Evolutionary conservation across 768 basidiomycete species (phyloP).

Genomic region (Lyophyllum decastes): DNA sequence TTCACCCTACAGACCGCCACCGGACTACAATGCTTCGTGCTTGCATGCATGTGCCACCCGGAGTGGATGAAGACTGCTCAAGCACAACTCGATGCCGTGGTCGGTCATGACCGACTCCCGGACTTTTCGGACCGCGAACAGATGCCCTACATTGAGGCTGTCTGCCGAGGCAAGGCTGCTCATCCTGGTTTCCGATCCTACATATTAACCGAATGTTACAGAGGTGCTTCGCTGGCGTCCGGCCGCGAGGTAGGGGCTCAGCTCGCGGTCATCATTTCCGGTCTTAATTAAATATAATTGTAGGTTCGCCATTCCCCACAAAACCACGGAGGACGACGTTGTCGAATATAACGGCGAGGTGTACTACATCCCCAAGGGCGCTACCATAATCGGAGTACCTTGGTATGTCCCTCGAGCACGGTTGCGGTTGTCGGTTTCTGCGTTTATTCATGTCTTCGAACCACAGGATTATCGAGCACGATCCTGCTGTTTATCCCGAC

Average conservation of each 20-base stretch:
- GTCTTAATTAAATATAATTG: neutral
- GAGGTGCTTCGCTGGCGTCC: slow-evolving; percentile 9
- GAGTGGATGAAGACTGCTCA: slow-evolving; percentile 6
- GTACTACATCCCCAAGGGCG: slow-evolving; percentile 8
- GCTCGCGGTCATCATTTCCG: too few relatives aligned
- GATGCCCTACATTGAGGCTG: slow-evolving; percentile 7
- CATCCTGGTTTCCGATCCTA: neutral
- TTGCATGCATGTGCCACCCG: slow-evolving; percentile 8
- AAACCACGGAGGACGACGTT: slow-evolving; percentile 5
- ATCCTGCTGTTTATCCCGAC: slow-evolving; percentile 1
- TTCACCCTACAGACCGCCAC: slow-evolving; percentile 1
- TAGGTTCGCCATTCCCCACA: slow-evolving; percentile 8
- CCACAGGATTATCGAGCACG: slow-evolving; percentile 9
- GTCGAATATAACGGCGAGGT: slow-evolving; percentile 8
- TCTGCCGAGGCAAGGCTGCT: slow-evolving; percentile 2
- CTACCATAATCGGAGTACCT: slow-evolving; percentile 4
- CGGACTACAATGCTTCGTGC: slow-evolving; percentile 2
- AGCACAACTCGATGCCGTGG: slow-evolving; percentile 2
- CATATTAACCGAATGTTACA: neutral
- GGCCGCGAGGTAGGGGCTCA: neutral
- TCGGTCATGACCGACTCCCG: slow-evolving; percentile 3
- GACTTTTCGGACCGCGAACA: slow-evolving; percentile 8
- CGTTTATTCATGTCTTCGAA: neutral
- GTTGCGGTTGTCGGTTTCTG: too few relatives aligned
- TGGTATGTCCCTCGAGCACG: neutral